A percentile compares a stretch with the other conserved stretches of the same genome.
These are phyloP conservation scores for Melocanna baccifera DNA, from an alignment of 176 grass and related monocot genomes.

Conservation along the genomic window DNA sequence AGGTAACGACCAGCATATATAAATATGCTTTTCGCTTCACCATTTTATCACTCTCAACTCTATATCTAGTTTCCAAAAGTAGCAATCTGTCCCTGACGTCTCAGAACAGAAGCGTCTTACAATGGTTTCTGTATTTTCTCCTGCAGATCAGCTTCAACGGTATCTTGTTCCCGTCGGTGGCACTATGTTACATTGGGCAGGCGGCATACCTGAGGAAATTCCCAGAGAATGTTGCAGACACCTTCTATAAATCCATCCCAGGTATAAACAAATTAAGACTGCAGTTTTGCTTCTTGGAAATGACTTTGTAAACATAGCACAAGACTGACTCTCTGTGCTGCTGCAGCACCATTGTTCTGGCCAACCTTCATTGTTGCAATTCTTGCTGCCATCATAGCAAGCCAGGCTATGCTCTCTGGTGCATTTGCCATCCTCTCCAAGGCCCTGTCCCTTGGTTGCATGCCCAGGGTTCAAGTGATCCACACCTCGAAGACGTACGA, in stretches of 20 bases:
- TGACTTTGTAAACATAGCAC: not conserved
- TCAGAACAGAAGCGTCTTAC: not conserved
- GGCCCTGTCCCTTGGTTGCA: slow-evolving; percentile 67
- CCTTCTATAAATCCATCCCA: slow-evolving; percentile 82
- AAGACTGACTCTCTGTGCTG: not conserved
- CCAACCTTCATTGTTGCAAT: slow-evolving; percentile 70
- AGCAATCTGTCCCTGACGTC: not conserved
- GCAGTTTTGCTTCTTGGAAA: not conserved
- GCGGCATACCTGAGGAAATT: slow-evolving; percentile 59
- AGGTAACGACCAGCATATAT: slow-evolving; percentile 26
- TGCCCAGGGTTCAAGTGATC: slow-evolving; percentile 68
- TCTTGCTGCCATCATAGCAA: slow-evolving; percentile 75
- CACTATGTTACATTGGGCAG: slow-evolving; percentile 72
- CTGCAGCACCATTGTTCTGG: slow-evolving; percentile 55
- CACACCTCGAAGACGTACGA: slow-evolving; percentile 69
- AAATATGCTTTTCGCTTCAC: not conserved
- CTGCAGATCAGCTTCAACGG: slow-evolving; percentile 63
- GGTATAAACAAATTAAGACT: slow-evolving; percentile 27
- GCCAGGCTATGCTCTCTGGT: slow-evolving; percentile 79
- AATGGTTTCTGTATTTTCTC: not conserved
- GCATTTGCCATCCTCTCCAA: slow-evolving; percentile 77
- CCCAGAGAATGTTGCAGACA: slow-evolving; percentile 43
- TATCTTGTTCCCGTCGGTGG: slow-evolving; percentile 67
- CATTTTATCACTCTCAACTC: not conserved
- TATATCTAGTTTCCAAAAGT: not conserved